Evolutionary conservation across 768 basidiomycete species (phyloP).

Genomic region (Cantharellus anzutake): DNA sequence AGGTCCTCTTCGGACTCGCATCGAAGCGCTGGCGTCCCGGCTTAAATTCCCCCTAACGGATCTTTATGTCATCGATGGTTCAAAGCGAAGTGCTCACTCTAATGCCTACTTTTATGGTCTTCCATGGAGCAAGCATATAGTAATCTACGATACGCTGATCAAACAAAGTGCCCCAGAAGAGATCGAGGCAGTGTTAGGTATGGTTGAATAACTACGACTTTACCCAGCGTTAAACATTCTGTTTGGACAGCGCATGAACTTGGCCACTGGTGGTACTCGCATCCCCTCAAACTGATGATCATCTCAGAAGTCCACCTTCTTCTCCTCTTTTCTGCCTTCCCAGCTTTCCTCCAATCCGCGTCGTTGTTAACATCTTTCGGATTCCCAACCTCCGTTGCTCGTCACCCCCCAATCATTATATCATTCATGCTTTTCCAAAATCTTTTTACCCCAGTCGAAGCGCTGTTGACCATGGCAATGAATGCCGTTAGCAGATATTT

Average conservation of each 20-base stretch:
- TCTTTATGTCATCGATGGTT: slow-evolving; percentile 93
- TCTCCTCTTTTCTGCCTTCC: slow-evolving; percentile 68
- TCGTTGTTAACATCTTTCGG: slow-evolving; percentile 66
- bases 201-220: slow-evolving; percentile 8
- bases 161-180: slow-evolving; percentile 78
- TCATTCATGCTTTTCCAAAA: slow-evolving; percentile 84
- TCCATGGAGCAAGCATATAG: slow-evolving; percentile 90
- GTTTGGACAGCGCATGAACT: slow-evolving; percentile 60
- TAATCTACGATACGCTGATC: slow-evolving; percentile 94
- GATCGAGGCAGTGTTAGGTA: slow-evolving; percentile 83
- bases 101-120: slow-evolving; percentile 99
- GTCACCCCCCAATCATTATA: slow-evolving; percentile 57
- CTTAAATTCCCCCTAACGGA: slow-evolving; percentile 89
- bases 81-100: slow-evolving; percentile 84
- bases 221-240: background rate
- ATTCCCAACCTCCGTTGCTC: slow-evolving; percentile 46
- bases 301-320: slow-evolving; percentile 81
- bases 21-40: slow-evolving; percentile 56
- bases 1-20: slow-evolving; percentile 58
- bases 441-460: slow-evolving; percentile 64
- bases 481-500: slow-evolving; percentile 72
- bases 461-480: slow-evolving; percentile 49
- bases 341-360: slow-evolving; percentile 71
- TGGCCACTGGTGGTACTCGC: slow-evolving; percentile 87
- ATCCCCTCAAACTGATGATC: slow-evolving; percentile 75